These are phyloP conservation scores for Senecio squalidus DNA, from an alignment of 140 eudicot genomes.

Conservation along the genomic window DNA sequence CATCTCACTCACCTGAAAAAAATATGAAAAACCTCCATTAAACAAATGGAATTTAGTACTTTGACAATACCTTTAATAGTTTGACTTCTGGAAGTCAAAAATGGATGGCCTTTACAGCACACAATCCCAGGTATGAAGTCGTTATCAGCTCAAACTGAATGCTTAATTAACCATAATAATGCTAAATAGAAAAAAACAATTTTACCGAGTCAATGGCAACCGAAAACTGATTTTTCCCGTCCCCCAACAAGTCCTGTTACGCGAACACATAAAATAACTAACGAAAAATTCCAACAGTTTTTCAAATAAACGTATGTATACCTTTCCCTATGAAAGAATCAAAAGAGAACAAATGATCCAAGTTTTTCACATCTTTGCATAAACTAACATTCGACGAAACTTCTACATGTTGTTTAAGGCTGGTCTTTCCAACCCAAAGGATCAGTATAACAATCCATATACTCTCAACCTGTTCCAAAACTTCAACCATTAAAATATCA, in stretches of 20 bases:
- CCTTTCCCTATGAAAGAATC: constrained; percentile 68
- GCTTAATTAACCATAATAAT: background rate
- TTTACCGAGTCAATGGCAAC: constrained; percentile 91
- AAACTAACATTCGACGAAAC: constrained; percentile 31
- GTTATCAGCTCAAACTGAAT: background rate
- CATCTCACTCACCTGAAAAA: constrained; percentile 72
- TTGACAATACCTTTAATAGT: too few species aligned
- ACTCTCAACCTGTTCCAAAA: constrained; percentile 57
- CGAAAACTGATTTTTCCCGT: constrained; percentile 62
- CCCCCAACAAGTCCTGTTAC: constrained; percentile 68
- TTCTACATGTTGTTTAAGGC: constrained; percentile 55
- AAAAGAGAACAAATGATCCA: constrained; percentile 50
- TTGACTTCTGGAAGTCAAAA: too few species aligned
- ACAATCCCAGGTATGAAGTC: background rate
- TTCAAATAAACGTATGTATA: too few species aligned
- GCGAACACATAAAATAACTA: constrained; percentile 14
- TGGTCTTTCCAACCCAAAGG: constrained; percentile 90
- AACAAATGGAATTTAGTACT: constrained; percentile 6
- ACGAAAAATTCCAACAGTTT: background rate
- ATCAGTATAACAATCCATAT: constrained; percentile 88
- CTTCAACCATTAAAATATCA: too few species aligned
- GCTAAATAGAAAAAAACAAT: background rate
- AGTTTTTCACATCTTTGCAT: constrained; percentile 68
- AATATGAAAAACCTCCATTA: background rate
- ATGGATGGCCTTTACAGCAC: too few species aligned